Conservation (phyloP, 2,329 filamentous ascomycete species). For the Apiospora arundinis region DNA sequence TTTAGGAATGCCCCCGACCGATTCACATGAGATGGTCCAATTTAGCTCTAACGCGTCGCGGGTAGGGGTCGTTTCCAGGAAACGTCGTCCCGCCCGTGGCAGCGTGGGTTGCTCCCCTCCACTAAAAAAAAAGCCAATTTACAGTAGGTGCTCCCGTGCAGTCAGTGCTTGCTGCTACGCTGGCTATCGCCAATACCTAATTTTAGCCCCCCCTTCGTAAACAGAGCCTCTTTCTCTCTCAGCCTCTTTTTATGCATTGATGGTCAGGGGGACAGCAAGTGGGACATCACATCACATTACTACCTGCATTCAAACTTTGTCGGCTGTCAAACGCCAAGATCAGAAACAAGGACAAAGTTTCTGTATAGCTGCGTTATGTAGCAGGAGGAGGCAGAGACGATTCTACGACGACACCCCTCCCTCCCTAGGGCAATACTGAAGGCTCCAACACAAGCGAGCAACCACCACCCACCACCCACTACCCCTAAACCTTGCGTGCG, state of each 20-base stretch:
- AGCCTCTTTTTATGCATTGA: conserved; percentile 10
- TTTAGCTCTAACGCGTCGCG: conserved; percentile 16
- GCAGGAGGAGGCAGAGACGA: background rate
- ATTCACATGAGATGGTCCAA: background rate
- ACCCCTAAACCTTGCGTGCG: background rate
- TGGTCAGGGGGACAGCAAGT: conserved; percentile 9
- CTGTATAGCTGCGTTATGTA: background rate
- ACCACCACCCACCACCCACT: background rate
- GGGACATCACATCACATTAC: background rate
- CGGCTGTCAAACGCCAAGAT: background rate
- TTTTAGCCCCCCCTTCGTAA: background rate
- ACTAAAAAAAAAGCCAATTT: conserved; percentile 5
- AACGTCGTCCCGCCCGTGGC: background rate
- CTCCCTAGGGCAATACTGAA: background rate
- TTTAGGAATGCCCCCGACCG: background rate
- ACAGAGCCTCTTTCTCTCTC: conserved; percentile 6
- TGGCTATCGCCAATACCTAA: background rate
- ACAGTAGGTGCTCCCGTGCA: background rate
- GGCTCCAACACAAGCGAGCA: background rate
- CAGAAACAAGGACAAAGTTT: conserved; percentile 7
- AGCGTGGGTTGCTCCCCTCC: background rate
- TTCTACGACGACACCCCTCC: background rate
- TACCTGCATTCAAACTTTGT: background rate
- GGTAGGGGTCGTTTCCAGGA: conserved; percentile 1
- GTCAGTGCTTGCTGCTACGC: conserved; percentile 5